These are phyloP conservation scores for Candida dendrica DNA, from an alignment of 805 yeast species.

Conservation along the genomic window DNA sequence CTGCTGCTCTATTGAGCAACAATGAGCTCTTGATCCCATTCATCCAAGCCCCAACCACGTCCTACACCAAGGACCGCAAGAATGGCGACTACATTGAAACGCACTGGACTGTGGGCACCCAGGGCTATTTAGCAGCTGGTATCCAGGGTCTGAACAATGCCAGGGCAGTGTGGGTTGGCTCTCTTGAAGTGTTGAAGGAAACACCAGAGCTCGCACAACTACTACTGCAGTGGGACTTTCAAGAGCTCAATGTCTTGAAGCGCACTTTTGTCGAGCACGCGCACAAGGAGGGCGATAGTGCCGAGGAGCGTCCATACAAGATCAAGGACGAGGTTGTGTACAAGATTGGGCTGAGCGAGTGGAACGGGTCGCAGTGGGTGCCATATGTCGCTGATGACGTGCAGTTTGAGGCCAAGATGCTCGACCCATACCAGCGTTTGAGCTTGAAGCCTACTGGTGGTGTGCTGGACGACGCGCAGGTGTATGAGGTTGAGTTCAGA, in stretches of 20 bases:
- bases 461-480: conserved; percentile 26
- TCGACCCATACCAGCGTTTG: conserved; percentile 91
- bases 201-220: conserved; percentile 34
- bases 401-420: conserved; percentile 81
- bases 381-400: conserved; percentile 59
- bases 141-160: conserved; percentile 78
- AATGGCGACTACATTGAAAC: conserved; percentile 38
- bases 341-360: conserved; percentile 38
- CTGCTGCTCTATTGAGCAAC: conserved; percentile 66
- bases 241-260: conserved; percentile 56
- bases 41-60: conserved; percentile 55
- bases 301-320: conserved; percentile 49
- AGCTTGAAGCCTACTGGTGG: conserved; percentile 42
- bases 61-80: conserved; percentile 45
- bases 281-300: conserved; percentile 35
- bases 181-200: conserved; percentile 44
- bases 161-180: conserved; percentile 78
- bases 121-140: conserved; percentile 68
- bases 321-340: conserved; percentile 66
- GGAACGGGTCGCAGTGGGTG: conserved; percentile 48
- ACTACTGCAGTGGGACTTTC: conserved; percentile 66
- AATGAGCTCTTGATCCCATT: conserved; percentile 67
- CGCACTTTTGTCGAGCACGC: conserved; percentile 47
- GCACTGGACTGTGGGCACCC: conserved; percentile 75
- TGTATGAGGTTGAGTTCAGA: conserved; percentile 50